These are phyloP conservation scores for Phlyctochytrium planicorne DNA, from an alignment of 192 early-diverging fungal genomes.

Conservation along the genomic window DNA sequence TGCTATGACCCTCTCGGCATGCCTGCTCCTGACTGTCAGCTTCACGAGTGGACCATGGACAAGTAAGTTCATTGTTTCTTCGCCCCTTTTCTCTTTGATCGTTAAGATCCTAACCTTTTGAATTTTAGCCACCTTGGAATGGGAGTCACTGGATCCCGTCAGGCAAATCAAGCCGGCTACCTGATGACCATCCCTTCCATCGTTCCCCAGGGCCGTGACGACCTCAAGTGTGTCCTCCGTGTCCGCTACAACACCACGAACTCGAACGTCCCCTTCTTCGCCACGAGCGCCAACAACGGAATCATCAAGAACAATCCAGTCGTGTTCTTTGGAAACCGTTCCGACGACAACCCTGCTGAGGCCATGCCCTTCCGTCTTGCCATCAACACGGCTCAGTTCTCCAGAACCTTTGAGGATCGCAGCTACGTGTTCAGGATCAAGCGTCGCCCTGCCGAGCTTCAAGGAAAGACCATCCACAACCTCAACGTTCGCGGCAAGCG, in stretches of 20 bases:
- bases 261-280: conserved; percentile 11
- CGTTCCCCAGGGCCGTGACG: too few relatives aligned
- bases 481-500: conserved; percentile 39
- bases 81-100: too few relatives aligned
- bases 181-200: too few relatives aligned
- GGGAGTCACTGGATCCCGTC: too few relatives aligned
- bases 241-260: conserved; percentile 41
- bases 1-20: too few relatives aligned
- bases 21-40: too few relatives aligned
- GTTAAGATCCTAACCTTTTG: too few relatives aligned
- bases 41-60: too few relatives aligned
- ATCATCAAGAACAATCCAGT: conserved; percentile 29
- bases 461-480: conserved; percentile 29
- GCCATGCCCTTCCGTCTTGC: conserved; percentile 34
- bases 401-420: conserved; percentile 41
- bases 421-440: conserved; percentile 38
- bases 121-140: too few relatives aligned
- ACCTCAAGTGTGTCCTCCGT: conserved; percentile 32
- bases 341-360: conserved; percentile 34
- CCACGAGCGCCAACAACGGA: conserved; percentile 22
- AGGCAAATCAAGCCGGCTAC: too few relatives aligned
- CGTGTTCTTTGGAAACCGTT: conserved; percentile 33
- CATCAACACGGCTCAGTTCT: conserved; percentile 44
- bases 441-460: conserved; percentile 15
- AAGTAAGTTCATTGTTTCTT: too few relatives aligned